Evolutionary conservation across 129 eudicot species (phyloP).

Genomic region (Rutidosis leptorrhynchoides): DNA sequence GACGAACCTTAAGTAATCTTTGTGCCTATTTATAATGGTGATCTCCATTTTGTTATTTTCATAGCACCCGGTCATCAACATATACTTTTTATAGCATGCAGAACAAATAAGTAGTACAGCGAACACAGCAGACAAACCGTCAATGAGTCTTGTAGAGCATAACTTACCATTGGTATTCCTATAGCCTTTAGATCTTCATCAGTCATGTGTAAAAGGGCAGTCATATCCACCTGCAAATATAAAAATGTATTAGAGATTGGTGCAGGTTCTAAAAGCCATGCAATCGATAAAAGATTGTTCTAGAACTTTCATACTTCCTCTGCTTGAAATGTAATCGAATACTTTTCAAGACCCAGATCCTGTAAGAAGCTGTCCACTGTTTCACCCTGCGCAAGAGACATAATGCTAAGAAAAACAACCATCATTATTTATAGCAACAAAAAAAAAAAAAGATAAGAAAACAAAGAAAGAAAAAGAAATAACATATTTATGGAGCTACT

Average conservation of each 20-base stretch:
- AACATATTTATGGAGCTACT: no score
- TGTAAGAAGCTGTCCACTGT: conserved; percentile 80
- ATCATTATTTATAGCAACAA: not conserved
- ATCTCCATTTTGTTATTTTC: not conserved
- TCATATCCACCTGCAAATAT: conserved; percentile 78
- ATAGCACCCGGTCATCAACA: not conserved
- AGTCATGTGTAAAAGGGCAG: conserved; percentile 84
- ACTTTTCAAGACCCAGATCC: conserved; percentile 81
- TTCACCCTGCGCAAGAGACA: conserved; percentile 50
- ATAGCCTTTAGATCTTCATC: conserved; percentile 91
- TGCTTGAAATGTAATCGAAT: conserved; percentile 84
- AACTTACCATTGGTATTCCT: conserved; percentile 90
- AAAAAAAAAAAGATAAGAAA: no score
- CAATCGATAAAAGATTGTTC: not conserved
- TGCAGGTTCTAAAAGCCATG: not conserved
- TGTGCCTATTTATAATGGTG: not conserved
- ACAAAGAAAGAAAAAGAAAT: no score
- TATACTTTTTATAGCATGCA: not conserved
- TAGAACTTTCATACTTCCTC: conserved; percentile 63
- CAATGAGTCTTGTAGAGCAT: not conserved
- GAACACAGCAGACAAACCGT: not conserved
- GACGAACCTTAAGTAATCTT: not conserved
- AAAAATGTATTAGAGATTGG: conserved; percentile 4
- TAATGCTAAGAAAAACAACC: conserved; percentile 8
- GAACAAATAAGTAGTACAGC: not conserved